A percentile compares a stretch with the other conserved stretches of the same genome.
phyloP scores from a whole-genome alignment of 1,284 basidiomycete species.

The Ustilago vetiveriae region DNA sequence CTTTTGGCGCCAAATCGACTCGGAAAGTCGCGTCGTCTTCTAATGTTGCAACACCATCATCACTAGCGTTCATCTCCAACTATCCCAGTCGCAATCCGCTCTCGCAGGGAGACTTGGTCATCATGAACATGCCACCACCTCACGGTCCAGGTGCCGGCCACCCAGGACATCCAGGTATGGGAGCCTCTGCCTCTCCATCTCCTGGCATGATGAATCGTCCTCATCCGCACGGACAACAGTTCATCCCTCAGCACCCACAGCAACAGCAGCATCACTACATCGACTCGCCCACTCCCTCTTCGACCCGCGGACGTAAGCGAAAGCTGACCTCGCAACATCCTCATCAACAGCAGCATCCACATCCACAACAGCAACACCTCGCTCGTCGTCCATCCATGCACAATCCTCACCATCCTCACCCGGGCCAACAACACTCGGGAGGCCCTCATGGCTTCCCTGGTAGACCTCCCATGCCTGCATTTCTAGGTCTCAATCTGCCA shows the following conservation, averaged over 20 bases:
- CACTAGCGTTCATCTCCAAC: not conserved
- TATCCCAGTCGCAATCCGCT: not conserved
- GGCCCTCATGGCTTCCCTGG: constrained; percentile 15
- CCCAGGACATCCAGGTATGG: constrained; percentile 27
- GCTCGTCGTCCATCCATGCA: constrained; percentile 33
- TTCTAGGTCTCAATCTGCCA: constrained; percentile 42
- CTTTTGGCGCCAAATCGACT: not conserved
- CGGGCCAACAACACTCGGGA: constrained; percentile 8
- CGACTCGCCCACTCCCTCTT: constrained; percentile 33
- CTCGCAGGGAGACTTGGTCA: not conserved
- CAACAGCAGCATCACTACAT: constrained; percentile 29
- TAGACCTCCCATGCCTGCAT: constrained; percentile 17
- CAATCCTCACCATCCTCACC: constrained; percentile 18
- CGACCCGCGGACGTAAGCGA: constrained; percentile 41
- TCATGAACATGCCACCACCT: constrained; percentile 48
- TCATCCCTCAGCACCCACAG: constrained; percentile 31
- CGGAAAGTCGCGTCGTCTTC: constrained; percentile 7
- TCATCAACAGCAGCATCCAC: constrained; percentile 13
- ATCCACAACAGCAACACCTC: constrained; percentile 14
- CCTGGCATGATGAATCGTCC: constrained; percentile 35
- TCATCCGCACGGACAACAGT: constrained; percentile 32
- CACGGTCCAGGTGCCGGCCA: constrained; percentile 34
- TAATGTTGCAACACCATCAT: constrained; percentile 8
- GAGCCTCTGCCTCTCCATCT: constrained; percentile 28
- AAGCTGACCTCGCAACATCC: constrained; percentile 32